Base-by-base conservation (phyloP, 2,329 filamentous ascomycete genomes). In the Trichocomaceae sp. region DNA sequence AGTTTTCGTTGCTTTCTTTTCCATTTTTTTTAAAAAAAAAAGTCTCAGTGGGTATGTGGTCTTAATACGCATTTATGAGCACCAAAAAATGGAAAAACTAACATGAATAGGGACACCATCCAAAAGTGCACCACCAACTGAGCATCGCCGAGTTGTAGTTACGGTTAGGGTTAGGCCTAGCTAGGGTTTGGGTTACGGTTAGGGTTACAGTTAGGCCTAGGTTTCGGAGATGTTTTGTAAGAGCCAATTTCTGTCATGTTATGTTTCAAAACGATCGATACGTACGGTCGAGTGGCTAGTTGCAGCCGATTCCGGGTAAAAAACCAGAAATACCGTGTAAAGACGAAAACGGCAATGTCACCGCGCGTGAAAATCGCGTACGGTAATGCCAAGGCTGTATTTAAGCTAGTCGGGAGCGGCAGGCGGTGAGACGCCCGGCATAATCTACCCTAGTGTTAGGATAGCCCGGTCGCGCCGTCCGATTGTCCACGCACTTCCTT, bases 371-470 rank as follows among this genome's bases (percentile, higher is more conserved):
- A 56, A 41, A 23, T 52, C 54, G 5, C 12, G 20, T 49, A 52
- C 54, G n/a, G 17, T 26, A 47, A 45, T 39, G 44, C 49, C 44
- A 45, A 52, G 20, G 5, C 3, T 6, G 35, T 44, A 42, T 17
- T 19, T 31, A 5, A 13, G 17, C 10, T 31, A 49, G 22, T 12
- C 12, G 15, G 7, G 31, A 1, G 17, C 2, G 8, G 19, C 19
- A 47, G 26, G 54, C 54, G 54, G 54, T 56, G 45, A 49, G 19
- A 6, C 6, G 5, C 7, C 5, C 8, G 44, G 45, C 45, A 56
- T 45, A 56, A 52, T 35, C 54, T 52, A 56, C 54, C 54, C 54
- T 56, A 56, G 54, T 56, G 54, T 56, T 49, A 52, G 39, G 45
- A 31, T 52, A 44, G 42, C 47, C 29, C 29, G 35, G 41, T 35